phyloP scores from a whole-genome alignment of 768 basidiomycete species.

The Boletus sensibilis region DNA sequence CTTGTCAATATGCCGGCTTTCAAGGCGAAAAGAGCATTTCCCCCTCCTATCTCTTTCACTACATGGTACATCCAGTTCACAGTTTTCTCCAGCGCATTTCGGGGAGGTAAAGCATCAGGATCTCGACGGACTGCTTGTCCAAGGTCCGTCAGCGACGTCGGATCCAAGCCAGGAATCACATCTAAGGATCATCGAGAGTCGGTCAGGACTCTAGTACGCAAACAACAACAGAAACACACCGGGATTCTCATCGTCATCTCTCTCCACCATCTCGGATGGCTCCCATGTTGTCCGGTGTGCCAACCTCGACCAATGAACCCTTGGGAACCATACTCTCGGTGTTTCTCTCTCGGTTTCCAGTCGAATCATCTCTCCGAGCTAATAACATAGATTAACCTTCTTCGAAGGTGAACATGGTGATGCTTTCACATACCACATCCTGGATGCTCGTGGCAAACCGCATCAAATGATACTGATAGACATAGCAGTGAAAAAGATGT shows the following conservation, averaged over 20 bases:
- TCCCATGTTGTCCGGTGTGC: slow-evolving; percentile 48
- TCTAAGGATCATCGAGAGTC: slow-evolving; percentile 31
- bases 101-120: slow-evolving; percentile 72
- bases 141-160: slow-evolving; percentile 45
- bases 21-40: slow-evolving; percentile 66
- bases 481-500: slow-evolving; percentile 70
- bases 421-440: slow-evolving; percentile 34
- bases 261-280: slow-evolving; percentile 41
- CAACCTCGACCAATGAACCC: slow-evolving; percentile 29
- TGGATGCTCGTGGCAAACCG: slow-evolving; percentile 34
- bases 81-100: slow-evolving; percentile 52
- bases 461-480: slow-evolving; percentile 60
- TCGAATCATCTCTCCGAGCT: slow-evolving; percentile 58
- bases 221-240: slow-evolving; percentile 26
- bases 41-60: slow-evolving; percentile 43
- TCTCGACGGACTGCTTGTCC: slow-evolving; percentile 59
- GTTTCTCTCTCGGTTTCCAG: slow-evolving; percentile 49
- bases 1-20: slow-evolving; percentile 69
- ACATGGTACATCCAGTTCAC: slow-evolving; percentile 47
- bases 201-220: not conserved
- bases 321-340: slow-evolving; percentile 59
- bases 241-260: slow-evolving; percentile 70
- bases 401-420: not conserved
- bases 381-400: not conserved
- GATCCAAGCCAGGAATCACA: slow-evolving; percentile 55